These are phyloP conservation scores for Boletales sp. DNA, from an alignment of 768 basidiomycete species.

Conservation along the genomic window DNA sequence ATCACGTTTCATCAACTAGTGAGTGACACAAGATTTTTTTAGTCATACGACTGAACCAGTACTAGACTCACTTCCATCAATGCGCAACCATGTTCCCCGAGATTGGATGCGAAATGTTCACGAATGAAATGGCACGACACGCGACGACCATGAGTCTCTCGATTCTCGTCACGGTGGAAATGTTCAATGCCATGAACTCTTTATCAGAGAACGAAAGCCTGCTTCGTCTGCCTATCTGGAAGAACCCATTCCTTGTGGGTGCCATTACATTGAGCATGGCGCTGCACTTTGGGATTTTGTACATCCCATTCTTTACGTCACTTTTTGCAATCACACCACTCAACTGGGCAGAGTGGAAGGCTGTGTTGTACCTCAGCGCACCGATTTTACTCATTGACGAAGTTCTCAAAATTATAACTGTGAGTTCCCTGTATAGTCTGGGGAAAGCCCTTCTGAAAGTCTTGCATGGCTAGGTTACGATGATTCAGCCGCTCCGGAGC, in stretches of 20 bases:
- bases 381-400: constrained; percentile 93
- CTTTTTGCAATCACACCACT: constrained; percentile 91
- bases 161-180: constrained; percentile 92
- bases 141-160: constrained; percentile 97
- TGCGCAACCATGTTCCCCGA: constrained; percentile 80
- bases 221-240: constrained; percentile 86
- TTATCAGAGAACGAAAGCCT: constrained; percentile 96
- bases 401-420: constrained; percentile 78
- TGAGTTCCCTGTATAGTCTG: constrained; percentile 32
- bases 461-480: constrained; percentile 40
- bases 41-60: constrained; percentile 3
- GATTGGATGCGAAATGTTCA: constrained; percentile 96
- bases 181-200: constrained; percentile 99
- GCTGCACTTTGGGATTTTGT: constrained; percentile 91
- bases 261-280: constrained; percentile 90
- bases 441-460: background rate
- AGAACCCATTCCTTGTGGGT: constrained; percentile 87
- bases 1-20: constrained; percentile 93
- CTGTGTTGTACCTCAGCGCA: constrained; percentile 81
- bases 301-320: constrained; percentile 92
- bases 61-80: constrained; percentile 93
- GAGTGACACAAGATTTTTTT: constrained; percentile 31
- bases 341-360: constrained; percentile 94
- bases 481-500: constrained; percentile 55
- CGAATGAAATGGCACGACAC: constrained; percentile 75